phyloP scores from a whole-genome alignment of 495 filamentous ascomycete genomes.

The Cryomyces antarcticus region DNA sequence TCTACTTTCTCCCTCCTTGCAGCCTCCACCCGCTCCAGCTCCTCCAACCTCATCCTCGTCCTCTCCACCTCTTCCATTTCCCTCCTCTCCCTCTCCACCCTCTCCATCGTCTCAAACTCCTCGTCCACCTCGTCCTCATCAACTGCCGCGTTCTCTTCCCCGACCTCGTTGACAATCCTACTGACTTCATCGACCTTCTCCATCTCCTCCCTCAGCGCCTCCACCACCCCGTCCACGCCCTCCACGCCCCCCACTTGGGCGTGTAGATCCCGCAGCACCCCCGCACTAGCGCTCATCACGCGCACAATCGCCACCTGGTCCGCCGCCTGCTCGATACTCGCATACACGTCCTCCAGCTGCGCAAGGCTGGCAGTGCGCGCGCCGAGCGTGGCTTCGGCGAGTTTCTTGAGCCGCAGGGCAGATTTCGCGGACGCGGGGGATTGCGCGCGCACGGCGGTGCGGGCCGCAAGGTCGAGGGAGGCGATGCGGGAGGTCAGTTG shows the following conservation, averaged over 20 bases:
- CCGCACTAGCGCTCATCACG: slow-evolving; percentile 59
- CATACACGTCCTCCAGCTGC: slow-evolving; percentile 68
- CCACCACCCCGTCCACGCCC: slow-evolving; percentile 17
- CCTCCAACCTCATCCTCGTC: slow-evolving; percentile 13
- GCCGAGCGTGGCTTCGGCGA: slow-evolving; percentile 47
- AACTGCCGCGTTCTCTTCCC: slow-evolving; percentile 27
- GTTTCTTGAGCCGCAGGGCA: slow-evolving; percentile 64
- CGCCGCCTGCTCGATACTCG: slow-evolving; percentile 63
- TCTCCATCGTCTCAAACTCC: slow-evolving; percentile 62
- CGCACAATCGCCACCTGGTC: slow-evolving; percentile 62
- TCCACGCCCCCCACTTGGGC: slow-evolving; percentile 46
- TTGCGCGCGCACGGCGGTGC: slow-evolving; percentile 43
- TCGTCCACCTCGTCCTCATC: slow-evolving; percentile 80
- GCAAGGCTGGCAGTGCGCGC: slow-evolving; percentile 45
- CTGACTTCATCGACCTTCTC: slow-evolving; percentile 64
- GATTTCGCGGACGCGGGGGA: slow-evolving; percentile 55
- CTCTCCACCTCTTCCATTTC: slow-evolving; percentile 29
- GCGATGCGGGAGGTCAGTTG: slow-evolving; percentile 25
- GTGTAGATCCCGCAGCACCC: slow-evolving; percentile 52
- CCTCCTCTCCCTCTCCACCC: slow-evolving; percentile 34
- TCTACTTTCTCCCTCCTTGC: slow-evolving; percentile 7
- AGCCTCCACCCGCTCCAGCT: slow-evolving; percentile 13
- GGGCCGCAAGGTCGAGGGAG: slow-evolving; percentile 32
- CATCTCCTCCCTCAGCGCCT: slow-evolving; percentile 52
- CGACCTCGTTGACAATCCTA: slow-evolving; percentile 45